Conservation (phyloP, 2,329 filamentous ascomycete genomes). For the Raffaelea ambrosiae region DNA sequence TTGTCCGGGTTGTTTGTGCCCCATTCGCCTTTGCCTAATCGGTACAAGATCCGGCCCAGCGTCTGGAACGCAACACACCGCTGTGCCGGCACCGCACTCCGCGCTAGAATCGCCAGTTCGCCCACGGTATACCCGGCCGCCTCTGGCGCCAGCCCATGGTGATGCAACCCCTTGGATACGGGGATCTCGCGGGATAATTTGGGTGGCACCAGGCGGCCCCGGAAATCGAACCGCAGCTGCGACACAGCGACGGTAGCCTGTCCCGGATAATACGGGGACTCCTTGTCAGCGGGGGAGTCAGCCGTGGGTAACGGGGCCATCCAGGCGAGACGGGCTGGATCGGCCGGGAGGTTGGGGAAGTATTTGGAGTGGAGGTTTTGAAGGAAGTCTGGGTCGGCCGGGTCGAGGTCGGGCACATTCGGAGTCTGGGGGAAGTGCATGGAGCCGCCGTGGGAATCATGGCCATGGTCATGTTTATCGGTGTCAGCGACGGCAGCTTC, state of each 20-base stretch:
- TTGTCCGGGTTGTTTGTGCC: slow-evolving; percentile 45
- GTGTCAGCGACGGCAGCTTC: slow-evolving; percentile 11
- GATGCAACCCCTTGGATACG: slow-evolving; percentile 73
- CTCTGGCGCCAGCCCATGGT: slow-evolving; percentile 87
- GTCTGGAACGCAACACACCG: slow-evolving; percentile 89
- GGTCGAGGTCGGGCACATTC: slow-evolving; percentile 66
- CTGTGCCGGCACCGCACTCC: slow-evolving; percentile 78
- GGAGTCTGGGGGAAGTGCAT: slow-evolving; percentile 54
- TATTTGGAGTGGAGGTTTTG: slow-evolving; percentile 81
- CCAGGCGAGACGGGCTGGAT: slow-evolving; percentile 83
- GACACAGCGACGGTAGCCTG: slow-evolving; percentile 64
- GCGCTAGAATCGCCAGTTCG: slow-evolving; percentile 71
- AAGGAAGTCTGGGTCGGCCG: slow-evolving; percentile 74
- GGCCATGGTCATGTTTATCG: slow-evolving; percentile 14
- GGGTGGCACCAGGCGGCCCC: slow-evolving; percentile 71
- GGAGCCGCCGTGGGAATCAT: slow-evolving; percentile 15
- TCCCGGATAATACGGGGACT: slow-evolving; percentile 75
- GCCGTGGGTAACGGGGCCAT: slow-evolving; percentile 66
- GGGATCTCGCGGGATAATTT: slow-evolving; percentile 65
- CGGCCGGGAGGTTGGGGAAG: slow-evolving; percentile 79
- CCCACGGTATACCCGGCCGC: slow-evolving; percentile 89
- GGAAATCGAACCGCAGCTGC: slow-evolving; percentile 82
- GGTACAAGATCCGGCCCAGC: slow-evolving; percentile 73
- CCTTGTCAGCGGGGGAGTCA: slow-evolving; percentile 54
- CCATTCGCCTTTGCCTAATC: slow-evolving; percentile 66